Base-by-base conservation (phyloP, 2,329 filamentous ascomycete species). In the Hymenoscyphus albidus region DNA sequence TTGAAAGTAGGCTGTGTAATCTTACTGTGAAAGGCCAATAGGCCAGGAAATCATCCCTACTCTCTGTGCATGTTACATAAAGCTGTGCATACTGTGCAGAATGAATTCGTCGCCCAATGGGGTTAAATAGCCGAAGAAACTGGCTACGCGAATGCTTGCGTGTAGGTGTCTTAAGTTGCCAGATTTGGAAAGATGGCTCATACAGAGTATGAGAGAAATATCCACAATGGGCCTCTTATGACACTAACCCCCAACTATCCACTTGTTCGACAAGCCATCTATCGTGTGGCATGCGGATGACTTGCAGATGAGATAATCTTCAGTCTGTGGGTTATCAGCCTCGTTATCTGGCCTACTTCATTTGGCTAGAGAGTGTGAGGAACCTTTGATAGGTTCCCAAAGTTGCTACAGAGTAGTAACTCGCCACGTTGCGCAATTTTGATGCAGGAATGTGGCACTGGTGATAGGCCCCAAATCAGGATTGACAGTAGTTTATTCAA, bases 341-440 rank as follows among this genome's bases (percentile, higher is more conserved):
- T 35, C 35, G 35, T 35, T 10, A 35, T 35, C 35, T 35, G 35
- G 35, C 35, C 35, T 27, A 35, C 35, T 35, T 35, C 35, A 10
- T 6, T 35, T 7, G 35, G 35, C 35, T 27, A 27, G 27, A 27
- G 27, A 27, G 35, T 10, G 35, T 10, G 35, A 35, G 35, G 35
- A 6, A 35, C 18, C 10, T 22, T 14, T 51, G n/a, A 27, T 22
- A 18, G 22, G 44, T 51, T 27, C 18, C 48, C 10, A 22, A 22
- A 51, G 44, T 51, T n/a, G 44, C n/a, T 18, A 22, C n/a, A 54
- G 48, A 54, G 48, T 54, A 54, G 48, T 22, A 54, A 54, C 48
- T n/a, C n/a, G 18, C 22, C 18, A 27, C 48, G 22, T 18, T 22
- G 22, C 48, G 22, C 48, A 54, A 27, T 27, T 22, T 10, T 18